These are phyloP conservation scores for Torrubiellomyces zombiae DNA, from an alignment of 2,329 filamentous ascomycete species.

Conservation along the genomic window DNA sequence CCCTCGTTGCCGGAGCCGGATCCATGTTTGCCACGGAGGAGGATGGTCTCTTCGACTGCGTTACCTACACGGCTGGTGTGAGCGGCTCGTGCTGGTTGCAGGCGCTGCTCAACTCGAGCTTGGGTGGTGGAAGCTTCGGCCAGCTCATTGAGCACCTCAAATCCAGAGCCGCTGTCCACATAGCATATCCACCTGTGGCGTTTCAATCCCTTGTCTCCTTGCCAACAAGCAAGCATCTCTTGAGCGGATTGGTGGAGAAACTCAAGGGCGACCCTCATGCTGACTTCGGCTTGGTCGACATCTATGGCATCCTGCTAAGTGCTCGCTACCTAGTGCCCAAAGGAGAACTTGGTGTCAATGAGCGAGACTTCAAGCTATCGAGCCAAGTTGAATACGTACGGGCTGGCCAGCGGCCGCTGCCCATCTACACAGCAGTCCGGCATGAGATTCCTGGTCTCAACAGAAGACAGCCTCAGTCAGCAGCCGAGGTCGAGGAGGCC, in stretches of 20 bases:
- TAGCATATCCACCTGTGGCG: constrained; percentile 79
- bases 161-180: constrained; percentile 67
- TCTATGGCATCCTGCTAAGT: constrained; percentile 76
- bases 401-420: constrained; percentile 67
- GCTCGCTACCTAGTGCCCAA: constrained; percentile 69
- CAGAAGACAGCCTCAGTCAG: constrained; percentile 28
- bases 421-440: constrained; percentile 88
- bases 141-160: constrained; percentile 74
- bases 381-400: constrained; percentile 65
- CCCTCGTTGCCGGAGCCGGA: constrained; percentile 77
- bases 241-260: constrained; percentile 83
- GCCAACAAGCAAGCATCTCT: constrained; percentile 81
- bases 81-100: constrained; percentile 96
- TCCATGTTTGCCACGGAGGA: constrained; percentile 74
- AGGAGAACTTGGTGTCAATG: constrained; percentile 57
- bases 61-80: constrained; percentile 88
- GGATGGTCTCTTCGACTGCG: constrained; percentile 80
- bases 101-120: constrained; percentile 58
- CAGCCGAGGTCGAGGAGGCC: constrained; percentile 25
- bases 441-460: constrained; percentile 91
- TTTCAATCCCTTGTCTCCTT: constrained; percentile 68
- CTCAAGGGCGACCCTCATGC: constrained; percentile 55
- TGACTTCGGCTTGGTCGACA: constrained; percentile 78
- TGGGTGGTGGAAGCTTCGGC: constrained; percentile 50
- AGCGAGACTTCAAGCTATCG: constrained; percentile 76